Percentiles rank a stretch among this genome's conserved stretches.
Conservation (phyloP, 1,284 basidiomycete genomes). For the Marasmius tenuissimus region DNA sequence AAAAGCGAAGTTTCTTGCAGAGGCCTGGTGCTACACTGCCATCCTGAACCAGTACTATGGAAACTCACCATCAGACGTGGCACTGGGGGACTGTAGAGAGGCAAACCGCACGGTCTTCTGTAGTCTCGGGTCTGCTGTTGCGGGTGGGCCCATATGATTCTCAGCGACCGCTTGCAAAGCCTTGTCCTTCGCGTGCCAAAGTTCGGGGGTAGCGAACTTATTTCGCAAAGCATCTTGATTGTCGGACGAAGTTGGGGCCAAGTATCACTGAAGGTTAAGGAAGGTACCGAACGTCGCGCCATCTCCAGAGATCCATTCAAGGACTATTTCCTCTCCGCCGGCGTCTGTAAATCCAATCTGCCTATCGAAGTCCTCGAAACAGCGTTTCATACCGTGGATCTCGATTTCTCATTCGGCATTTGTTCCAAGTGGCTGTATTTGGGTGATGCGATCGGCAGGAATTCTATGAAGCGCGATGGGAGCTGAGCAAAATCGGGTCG, state of each 20-base stretch:
- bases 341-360: conserved; percentile 15
- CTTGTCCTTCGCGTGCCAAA: background rate
- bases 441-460: background rate
- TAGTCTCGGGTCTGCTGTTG: background rate
- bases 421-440: conserved; percentile 13
- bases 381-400: conserved; percentile 15
- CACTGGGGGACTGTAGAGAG: background rate
- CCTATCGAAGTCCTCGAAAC: conserved; percentile 12
- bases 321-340: background rate
- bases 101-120: background rate
- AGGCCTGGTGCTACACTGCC: background rate
- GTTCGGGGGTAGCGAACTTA: background rate
- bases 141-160: background rate
- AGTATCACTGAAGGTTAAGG: background rate
- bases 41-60: background rate
- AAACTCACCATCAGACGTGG: background rate
- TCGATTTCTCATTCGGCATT: conserved; percentile 15
- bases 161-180: background rate
- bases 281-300: background rate
- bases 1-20: background rate
- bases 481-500: conserved; percentile 1
- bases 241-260: background rate
- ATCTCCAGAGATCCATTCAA: conserved; percentile 12
- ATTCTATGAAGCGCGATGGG: conserved; percentile 13
- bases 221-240: background rate